These are phyloP conservation scores for Beauveria sp. DNA, from an alignment of 2,329 filamentous ascomycete genomes.

Conservation along the genomic window DNA sequence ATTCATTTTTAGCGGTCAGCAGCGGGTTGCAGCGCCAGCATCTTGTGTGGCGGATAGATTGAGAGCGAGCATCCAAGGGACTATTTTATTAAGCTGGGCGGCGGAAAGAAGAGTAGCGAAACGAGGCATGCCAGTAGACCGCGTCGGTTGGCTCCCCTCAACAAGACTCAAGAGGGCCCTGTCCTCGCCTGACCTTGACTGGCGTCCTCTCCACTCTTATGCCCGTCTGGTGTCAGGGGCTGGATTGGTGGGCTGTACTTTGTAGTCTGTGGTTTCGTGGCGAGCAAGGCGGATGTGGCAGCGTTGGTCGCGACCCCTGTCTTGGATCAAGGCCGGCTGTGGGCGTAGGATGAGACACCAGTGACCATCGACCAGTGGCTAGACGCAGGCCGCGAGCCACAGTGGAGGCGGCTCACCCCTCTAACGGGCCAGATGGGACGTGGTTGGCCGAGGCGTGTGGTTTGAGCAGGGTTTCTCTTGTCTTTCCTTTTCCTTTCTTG, in stretches of 20 bases:
- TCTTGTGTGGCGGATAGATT: no score
- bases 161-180: no score
- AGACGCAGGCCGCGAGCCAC: not conserved
- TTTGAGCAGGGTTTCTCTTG: not conserved
- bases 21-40: no score
- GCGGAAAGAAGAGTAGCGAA: no score
- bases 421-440: not conserved
- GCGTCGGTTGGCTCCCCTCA: no score
- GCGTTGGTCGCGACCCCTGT: not conserved
- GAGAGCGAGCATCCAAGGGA: no score
- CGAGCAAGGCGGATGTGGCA: not conserved
- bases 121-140: no score
- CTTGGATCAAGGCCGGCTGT: not conserved
- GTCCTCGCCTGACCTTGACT: not conserved
- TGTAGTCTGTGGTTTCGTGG: not conserved
- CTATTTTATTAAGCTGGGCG: no score
- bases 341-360: slow-evolving; percentile 1
- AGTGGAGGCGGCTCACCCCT: not conserved
- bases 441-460: slow-evolving; percentile 1
- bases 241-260: not conserved
- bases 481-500: not conserved
- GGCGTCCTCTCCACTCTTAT: not conserved
- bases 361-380: not conserved
- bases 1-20: no score
- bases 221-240: not conserved